Conservation (phyloP, 2,329 filamentous ascomycete species). For the Diaporthe destruens region DNA sequence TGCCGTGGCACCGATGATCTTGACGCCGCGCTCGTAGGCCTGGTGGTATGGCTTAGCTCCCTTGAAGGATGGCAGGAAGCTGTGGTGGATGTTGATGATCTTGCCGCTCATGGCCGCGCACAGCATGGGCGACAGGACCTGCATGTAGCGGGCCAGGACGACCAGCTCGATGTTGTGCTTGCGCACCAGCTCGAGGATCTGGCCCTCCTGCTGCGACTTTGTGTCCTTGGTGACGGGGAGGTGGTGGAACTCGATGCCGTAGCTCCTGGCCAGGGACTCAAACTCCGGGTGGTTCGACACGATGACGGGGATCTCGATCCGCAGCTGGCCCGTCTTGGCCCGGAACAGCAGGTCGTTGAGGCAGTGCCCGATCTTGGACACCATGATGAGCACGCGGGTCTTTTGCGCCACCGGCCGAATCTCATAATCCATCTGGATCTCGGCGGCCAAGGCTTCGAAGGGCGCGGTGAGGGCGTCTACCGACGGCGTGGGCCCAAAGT, state of each 20-base stretch:
- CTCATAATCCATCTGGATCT: conserved; percentile 78
- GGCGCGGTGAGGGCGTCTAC: conserved; percentile 65
- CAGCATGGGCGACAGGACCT: conserved; percentile 80
- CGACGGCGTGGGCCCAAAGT: conserved; percentile 75
- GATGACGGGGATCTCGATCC: conserved; percentile 81
- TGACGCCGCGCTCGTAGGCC: conserved; percentile 86
- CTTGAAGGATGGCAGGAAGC: conserved; percentile 89
- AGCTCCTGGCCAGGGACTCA: conserved; percentile 74
- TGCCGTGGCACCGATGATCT: conserved; percentile 88
- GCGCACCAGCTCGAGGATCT: conserved; percentile 77
- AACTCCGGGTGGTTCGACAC: conserved; percentile 87
- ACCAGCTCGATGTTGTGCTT: conserved; percentile 81
- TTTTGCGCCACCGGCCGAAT: conserved; percentile 77
- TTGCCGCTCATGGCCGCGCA: conserved; percentile 84
- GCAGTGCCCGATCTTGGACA: conserved; percentile 89
- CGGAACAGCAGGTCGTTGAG: conserved; percentile 88
- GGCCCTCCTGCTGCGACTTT: conserved; percentile 78
- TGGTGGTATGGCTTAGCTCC: conserved; percentile 91
- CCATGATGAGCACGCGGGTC: conserved; percentile 86
- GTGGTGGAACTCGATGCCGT: conserved; percentile 84
- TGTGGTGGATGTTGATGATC: conserved; percentile 95
- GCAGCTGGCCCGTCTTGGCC: conserved; percentile 78
- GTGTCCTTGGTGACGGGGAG: conserved; percentile 84
- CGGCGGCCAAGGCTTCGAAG: conserved; percentile 71
- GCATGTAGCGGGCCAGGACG: conserved; percentile 89